Evolutionary conservation across 768 basidiomycete species (phyloP), one percentile per base, ranked within the genome.

Genomic region (Rhodotorula paludigena): DNA sequence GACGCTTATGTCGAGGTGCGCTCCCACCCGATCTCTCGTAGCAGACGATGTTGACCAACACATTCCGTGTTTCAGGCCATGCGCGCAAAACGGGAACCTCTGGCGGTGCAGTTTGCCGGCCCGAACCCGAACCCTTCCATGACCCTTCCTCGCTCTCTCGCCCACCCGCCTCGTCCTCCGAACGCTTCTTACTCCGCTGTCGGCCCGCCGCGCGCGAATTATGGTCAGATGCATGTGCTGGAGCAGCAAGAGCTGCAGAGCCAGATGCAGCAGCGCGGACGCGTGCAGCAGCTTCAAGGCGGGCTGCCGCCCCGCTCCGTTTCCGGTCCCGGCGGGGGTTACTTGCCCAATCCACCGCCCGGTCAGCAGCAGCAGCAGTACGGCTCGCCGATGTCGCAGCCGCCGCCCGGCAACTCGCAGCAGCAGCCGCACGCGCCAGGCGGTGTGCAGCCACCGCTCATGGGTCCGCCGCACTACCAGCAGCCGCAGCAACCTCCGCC

Each of bases 171-270:
- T 18, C 64, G 69, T 2, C 38, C n/a, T n/a, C n/a, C n/a, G n/a
- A n/a, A n/a, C n/a, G n/a, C n/a, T n/a, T n/a, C n/a, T n/a, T n/a
- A n/a, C n/a, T n/a, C n/a, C n/a, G 45, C 42, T 20, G 51, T 45
- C 25, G 60, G 45, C 12, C 64, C 64, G 2, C 47, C 58, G 12
- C 64, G 64, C 33, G 57, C 69, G 5, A 38, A 59, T 28, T 65
- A 62, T 32, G 54, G 58, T 15, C 69, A 71, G 48, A 63, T 63
- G 58, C 69, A 71, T 51, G 69, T 71, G 11, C 69, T 71, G 54
- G 65, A 71, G 63, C 69, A 71, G 58, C 69, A 71, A 42, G 64
- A 71, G 28, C 54, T 71, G 8, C 69, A 71, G 62, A 49, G 45
- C 20, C 69, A 71, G 65, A 63, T 71, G 62, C 64, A 66, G 55